Base-by-base conservation (phyloP, 768 basidiomycete genomes). In the Lyophyllum shimeji region DNA sequence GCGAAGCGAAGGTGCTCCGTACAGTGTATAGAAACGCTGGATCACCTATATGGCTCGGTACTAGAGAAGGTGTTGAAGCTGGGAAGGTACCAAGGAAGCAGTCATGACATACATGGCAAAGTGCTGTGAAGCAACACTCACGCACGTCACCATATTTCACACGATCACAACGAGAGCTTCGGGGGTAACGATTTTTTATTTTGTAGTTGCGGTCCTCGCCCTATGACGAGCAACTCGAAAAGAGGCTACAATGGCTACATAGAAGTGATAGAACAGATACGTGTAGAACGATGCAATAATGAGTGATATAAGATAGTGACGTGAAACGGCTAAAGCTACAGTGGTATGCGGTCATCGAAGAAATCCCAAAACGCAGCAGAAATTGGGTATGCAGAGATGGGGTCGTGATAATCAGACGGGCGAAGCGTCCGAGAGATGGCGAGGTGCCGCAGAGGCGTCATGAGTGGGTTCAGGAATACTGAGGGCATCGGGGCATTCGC, bases 301-400 rank as follows among this genome's bases (percentile, higher is more conserved):
- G 53, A 58, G 46, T 39, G 56, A 44, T 24, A 46, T 56, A 60
- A 9, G 21, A 23, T 60, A 53, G 15, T 21, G 17, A 25, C 47
- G 27, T 51, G 23, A 34, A 43, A 52, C 27, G 27, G 55, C 62
- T 63, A 63, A 50, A 47, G 60, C 60, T 63, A 63, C 62, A 63
- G 37, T 56, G 50, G 56, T 58, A 33, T 52, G 46, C 47, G 24
- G 31, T 46, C 21, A 24, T 29, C 25, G 45, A 54, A 34, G 18
- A 40, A 1, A 12, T 25, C 31, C 37, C 43, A n/a, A 31, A 34
- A 40, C 17, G 15, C 15, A n/a, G 6, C 23, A 46, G 46, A 33
- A 43, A 29, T 46, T 31, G 51, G 57, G 59, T 56, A 53, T 56
- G 45, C 23, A n/a, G n/a, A 7, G 37, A 7, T 29, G 7, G 15